Percentiles rank a stretch among this genome's conserved stretches.
Conservation (phyloP, 805 yeast species). For the Kockiozyma suomiensis region DNA sequence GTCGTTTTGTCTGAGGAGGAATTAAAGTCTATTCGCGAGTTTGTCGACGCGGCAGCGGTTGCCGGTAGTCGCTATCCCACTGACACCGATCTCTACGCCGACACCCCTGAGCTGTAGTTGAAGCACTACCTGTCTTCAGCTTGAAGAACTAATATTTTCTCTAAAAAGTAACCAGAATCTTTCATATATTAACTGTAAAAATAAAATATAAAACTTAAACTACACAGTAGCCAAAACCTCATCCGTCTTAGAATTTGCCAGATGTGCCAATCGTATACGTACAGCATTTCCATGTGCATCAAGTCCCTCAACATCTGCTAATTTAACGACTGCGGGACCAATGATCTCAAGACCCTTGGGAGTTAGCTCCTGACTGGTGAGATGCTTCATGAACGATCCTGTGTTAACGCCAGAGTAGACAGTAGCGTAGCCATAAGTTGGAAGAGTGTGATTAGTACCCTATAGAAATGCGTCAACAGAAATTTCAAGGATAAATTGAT, state of each 20-base stretch:
- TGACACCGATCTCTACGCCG: slow-evolving; percentile 3
- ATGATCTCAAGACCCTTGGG: slow-evolving; percentile 81
- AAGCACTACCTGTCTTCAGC: not conserved
- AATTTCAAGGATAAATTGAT: not conserved
- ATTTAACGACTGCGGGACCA: slow-evolving; percentile 94
- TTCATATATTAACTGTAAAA: not conserved
- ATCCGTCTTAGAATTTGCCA: slow-evolving; percentile 2
- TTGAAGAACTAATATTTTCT: no score
- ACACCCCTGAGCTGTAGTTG: slow-evolving; percentile 10
- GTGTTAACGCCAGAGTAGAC: slow-evolving; percentile 98
- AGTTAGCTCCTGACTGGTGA: slow-evolving; percentile 89
- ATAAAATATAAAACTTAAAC: not conserved
- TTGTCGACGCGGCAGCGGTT: slow-evolving; percentile 22
- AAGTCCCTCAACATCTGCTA: slow-evolving; percentile 94
- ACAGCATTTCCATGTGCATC: slow-evolving; percentile 98
- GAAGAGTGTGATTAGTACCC: slow-evolving; percentile 98
- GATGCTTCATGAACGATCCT: slow-evolving; percentile 90
- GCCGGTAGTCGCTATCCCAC: slow-evolving; percentile 6
- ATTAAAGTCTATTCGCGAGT: slow-evolving; percentile 18
- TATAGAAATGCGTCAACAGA: slow-evolving; percentile 43
- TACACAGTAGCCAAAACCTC: slow-evolving; percentile 10
- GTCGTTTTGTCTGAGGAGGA: slow-evolving; percentile 24
- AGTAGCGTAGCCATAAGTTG: slow-evolving; percentile 97
- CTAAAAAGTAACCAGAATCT: not conserved
- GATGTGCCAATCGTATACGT: slow-evolving; percentile 77